These are phyloP conservation scores for Epichloe scottii DNA, from an alignment of 2,329 filamentous ascomycete genomes.

Conservation along the genomic window DNA sequence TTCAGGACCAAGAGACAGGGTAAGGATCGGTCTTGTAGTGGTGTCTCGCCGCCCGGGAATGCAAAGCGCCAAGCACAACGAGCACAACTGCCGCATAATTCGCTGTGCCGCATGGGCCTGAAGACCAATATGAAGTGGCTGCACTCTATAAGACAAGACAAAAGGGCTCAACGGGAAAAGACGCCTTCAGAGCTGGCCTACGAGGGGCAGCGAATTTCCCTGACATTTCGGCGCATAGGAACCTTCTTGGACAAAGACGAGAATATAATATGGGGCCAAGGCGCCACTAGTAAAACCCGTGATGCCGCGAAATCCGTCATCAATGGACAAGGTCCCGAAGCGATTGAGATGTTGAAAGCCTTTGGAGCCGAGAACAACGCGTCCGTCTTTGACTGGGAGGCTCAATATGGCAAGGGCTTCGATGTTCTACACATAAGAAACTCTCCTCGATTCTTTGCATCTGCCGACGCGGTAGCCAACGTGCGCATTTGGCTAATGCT, in stretches of 20 bases:
- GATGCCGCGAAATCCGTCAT: slow-evolving; percentile 49
- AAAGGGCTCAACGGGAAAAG: slow-evolving; percentile 57
- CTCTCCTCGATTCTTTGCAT: slow-evolving; percentile 38
- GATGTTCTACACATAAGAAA: slow-evolving; percentile 62
- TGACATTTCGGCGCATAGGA: slow-evolving; percentile 82
- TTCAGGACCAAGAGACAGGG: slow-evolving; percentile 65
- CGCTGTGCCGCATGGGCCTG: slow-evolving; percentile 71
- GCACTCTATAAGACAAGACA: slow-evolving; percentile 85
- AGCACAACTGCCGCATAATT: slow-evolving; percentile 73
- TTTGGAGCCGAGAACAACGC: slow-evolving; percentile 80
- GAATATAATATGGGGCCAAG: slow-evolving; percentile 78
- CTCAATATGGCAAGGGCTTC: slow-evolving; percentile 66
- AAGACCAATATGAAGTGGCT: slow-evolving; percentile 77
- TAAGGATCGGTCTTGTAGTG: slow-evolving; percentile 18
- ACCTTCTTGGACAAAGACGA: slow-evolving; percentile 64
- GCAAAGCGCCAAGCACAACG: slow-evolving; percentile 48
- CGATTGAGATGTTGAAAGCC: slow-evolving; percentile 57
- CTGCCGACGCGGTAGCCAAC: slow-evolving; percentile 34
- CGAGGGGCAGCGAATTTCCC: slow-evolving; percentile 67
- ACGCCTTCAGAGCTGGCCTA: slow-evolving; percentile 57
- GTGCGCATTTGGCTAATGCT: slow-evolving; percentile 38
- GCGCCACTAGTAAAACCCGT: slow-evolving; percentile 57
- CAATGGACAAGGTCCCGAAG: slow-evolving; percentile 55
- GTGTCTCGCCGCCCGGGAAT: slow-evolving; percentile 6
- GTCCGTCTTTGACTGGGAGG: slow-evolving; percentile 60